Base-by-base conservation (phyloP, 1,284 basidiomycete species). In the Chalciporus sp. region DNA sequence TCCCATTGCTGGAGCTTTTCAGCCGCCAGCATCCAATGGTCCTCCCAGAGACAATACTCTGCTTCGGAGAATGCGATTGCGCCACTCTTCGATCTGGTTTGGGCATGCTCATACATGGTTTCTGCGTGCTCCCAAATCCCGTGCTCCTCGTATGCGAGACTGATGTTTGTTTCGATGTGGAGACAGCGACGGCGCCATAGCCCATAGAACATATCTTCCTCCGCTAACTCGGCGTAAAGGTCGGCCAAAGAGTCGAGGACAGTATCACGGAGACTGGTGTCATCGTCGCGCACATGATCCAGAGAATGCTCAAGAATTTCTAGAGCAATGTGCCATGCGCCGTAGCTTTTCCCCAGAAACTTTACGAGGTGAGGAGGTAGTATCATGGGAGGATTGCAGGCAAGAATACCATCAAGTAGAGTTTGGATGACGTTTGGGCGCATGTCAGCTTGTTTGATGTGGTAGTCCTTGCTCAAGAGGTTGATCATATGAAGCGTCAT, bases 1-100 rank as follows among this genome's bases (percentile, higher is more conserved):
- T 99, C 97, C 97, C 97, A 99, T 65, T 98, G 91, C 70, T 99
- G 97, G 26, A 99, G 78, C 74, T 99, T 99, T 73, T 97, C 93
- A 0, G 95, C 91, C 4, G 95, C 86, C 16, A 97, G 77, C 57
- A 99, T 92, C 97, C 98, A 99, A 72, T 99, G 97, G 69, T 99
- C 98, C 71, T 99, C 97, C 97, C 97, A 99, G 17, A 99, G 78
- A 64, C 92, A 94, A 71, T 97, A 99, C 72, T 99, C 97, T 7
- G 90, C 83, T 72, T 99, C 97, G 33, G 92, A 91, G 76, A 97
- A 99, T 1, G 95, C 88, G 45, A 98, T 85, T 12, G 84, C 76
- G 5, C 94, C 93, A 11, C 85, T 80, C 43, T 95, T 84, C 6
- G 94, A 91, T 70, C 90, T 94, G 62, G 80, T 87, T 73, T 98